Base-by-base conservation (phyloP, 106 monocot genomes). In the Dendrobium officinale region DNA sequence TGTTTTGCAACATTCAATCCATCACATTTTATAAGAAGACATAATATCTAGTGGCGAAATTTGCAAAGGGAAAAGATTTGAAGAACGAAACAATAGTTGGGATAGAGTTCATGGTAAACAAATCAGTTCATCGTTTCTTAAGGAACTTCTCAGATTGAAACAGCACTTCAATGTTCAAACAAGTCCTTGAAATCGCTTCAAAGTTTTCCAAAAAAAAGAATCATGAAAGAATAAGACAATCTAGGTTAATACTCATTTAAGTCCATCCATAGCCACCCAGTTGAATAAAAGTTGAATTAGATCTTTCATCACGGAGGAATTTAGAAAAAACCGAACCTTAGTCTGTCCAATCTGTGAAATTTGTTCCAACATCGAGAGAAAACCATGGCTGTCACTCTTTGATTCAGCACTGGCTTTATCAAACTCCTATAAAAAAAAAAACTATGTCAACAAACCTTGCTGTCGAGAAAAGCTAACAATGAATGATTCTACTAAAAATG, bases 301-400 rank as follows among this genome's bases (percentile, higher is more conserved):
- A 37, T 29, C 20, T 37, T 31, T 70, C 37, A 70, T 15, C 10
- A 37, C 15, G 4, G 31, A 70, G 13, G 64, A 70, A 70, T 37
- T 70, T 11, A 40, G 22, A 10, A 19, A 19, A 29, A 37, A n/a
- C 3, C 55, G 33, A 17, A 89, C 89, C 89, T 86, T 89, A 4
- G 86, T 89, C 19, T 80, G 81, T 27, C 79, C 86, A 61, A 86
- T 80, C 19, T 79, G 59, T 33, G 84, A 59, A 45, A 48, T 40
- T 33, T 86, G 44, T 55, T 86, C 84, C 26, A 89, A 56, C 76
- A 40, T 72, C 0, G 78, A 70, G 44, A 81, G 77, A 47, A 84
- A 86, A 16, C 76, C 86, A 43, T 17, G 43, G n/a, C 37, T 70
- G 29, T 47, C 42, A 43, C 7, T n/a, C 40, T 79, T 79, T 31